Evolutionary conservation across 106 monocot species (phyloP).

Genomic region (Dendrobium chrysotoxum): DNA sequence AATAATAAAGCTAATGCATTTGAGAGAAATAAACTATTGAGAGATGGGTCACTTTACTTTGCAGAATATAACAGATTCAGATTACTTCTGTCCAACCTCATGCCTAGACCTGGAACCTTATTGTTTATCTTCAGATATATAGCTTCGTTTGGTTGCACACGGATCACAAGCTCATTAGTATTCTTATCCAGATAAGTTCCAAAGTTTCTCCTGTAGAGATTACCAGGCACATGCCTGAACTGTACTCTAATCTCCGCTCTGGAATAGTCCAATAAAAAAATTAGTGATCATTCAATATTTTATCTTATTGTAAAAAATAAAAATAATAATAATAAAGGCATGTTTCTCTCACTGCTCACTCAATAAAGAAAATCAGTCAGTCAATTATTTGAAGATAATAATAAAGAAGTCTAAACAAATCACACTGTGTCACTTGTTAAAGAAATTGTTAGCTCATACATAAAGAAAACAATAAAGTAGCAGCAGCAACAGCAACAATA

Average conservation of each 20-base stretch:
- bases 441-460: too few relatives aligned
- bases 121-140: slow-evolving; percentile 88
- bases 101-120: slow-evolving; percentile 71
- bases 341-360: too few relatives aligned
- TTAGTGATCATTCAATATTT: too few relatives aligned
- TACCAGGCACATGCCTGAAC: slow-evolving; percentile 82
- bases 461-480: too few relatives aligned
- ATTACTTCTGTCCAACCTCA: slow-evolving; percentile 72
- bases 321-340: too few relatives aligned
- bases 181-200: slow-evolving; percentile 65
- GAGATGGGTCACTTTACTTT: slow-evolving; percentile 23
- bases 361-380: too few relatives aligned
- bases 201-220: slow-evolving; percentile 53
- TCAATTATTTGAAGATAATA: too few relatives aligned
- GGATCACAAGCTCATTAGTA: slow-evolving; percentile 82
- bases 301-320: too few relatives aligned
- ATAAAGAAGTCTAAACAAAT: too few relatives aligned
- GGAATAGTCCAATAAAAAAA: not conserved
- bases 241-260: slow-evolving; percentile 88
- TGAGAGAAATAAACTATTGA: not conserved
- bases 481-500: too few relatives aligned
- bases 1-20: not conserved
- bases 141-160: slow-evolving; percentile 77
- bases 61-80: slow-evolving; percentile 70
- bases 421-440: too few relatives aligned